These are phyloP conservation scores for Oryza officinalis DNA, from an alignment of 176 grass and related monocot species.

Conservation along the genomic window DNA sequence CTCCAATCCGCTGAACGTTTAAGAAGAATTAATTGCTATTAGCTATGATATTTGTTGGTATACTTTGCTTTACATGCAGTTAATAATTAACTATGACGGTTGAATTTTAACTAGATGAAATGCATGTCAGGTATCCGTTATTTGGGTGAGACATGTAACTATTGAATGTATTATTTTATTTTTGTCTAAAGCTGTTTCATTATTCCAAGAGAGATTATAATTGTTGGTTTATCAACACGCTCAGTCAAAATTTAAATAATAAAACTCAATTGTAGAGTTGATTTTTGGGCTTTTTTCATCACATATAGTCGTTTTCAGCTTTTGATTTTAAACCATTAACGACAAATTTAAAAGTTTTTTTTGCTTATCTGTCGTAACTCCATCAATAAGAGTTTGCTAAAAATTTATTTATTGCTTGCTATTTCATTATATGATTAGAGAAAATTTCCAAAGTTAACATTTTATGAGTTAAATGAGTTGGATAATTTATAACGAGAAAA, in stretches of 20 bases:
- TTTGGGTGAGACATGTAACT: constrained; percentile 5
- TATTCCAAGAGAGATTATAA: background rate
- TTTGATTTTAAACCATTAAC: too few relatives aligned
- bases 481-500: too few relatives aligned
- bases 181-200: background rate
- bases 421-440: background rate
- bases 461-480: too few relatives aligned
- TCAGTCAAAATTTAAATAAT: too few relatives aligned
- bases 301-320: too few relatives aligned
- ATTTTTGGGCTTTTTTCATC: too few relatives aligned
- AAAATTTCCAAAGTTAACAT: background rate
- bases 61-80: background rate
- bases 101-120: background rate
- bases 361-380: too few relatives aligned
- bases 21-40: constrained; percentile 4
- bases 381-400: background rate
- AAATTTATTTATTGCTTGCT: too few relatives aligned
- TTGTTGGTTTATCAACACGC: too few relatives aligned
- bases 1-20: background rate
- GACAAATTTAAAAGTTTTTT: too few relatives aligned
- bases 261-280: too few relatives aligned
- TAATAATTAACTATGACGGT: background rate
- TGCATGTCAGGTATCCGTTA: background rate
- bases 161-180: background rate
- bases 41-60: constrained; percentile 3